Percentiles rank a stretch among this genome's conserved stretches.
phyloP scores from a whole-genome alignment of 2,329 filamentous ascomycete genomes.

The Thielaviopsis euricoi region DNA sequence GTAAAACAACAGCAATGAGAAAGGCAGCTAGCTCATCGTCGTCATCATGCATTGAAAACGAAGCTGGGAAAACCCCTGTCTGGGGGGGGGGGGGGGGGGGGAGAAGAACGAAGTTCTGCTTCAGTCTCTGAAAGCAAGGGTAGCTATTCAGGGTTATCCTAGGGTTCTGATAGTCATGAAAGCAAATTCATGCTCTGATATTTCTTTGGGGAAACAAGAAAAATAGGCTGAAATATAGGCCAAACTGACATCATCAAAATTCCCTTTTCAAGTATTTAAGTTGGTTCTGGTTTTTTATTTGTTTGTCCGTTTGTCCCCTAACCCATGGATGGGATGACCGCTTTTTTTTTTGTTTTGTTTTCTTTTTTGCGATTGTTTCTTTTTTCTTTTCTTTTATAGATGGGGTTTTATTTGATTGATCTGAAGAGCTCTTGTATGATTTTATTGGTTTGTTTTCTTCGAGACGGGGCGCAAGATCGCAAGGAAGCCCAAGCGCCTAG shows the following conservation, averaged over 20 bases:
- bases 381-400: no score
- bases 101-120: no score
- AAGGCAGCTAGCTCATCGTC: not conserved
- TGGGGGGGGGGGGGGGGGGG: no score
- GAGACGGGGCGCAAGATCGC: not conserved
- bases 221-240: no score
- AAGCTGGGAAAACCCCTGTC: not conserved
- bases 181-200: no score
- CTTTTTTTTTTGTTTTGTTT: not conserved
- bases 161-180: no score
- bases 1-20: not conserved
- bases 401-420: not conserved
- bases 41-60: not conserved
- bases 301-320: not conserved
- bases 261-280: no score
- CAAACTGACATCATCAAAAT: no score
- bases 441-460: not conserved
- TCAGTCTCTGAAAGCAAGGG: no score
- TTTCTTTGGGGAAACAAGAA: no score
- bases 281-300: no score
- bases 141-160: not conserved
- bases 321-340: not conserved
- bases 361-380: no score
- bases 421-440: not conserved
- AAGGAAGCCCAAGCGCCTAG: not conserved